Evolutionary conservation across 164 flowering plant species (phyloP), one percentile per base, ranked within the genome.

Genomic region (Amborella trichopoda): DNA sequence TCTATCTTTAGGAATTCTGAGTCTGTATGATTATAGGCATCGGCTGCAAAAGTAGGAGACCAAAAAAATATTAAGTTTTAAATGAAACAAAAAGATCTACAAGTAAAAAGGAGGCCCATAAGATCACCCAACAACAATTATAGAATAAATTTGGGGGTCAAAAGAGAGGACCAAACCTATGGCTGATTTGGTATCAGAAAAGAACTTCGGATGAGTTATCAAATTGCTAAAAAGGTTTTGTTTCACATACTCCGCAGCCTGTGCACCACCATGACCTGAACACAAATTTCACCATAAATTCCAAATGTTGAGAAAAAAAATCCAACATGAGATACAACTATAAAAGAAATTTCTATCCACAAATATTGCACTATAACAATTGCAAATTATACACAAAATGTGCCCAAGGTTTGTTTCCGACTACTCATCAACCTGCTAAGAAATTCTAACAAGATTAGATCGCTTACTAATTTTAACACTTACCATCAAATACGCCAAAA

Each of bases 401-500:
- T n/a, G n/a, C n/a, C n/a, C n/a, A n/a, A n/a, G n/a, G n/a, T n/a
- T n/a, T n/a, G 2, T 14, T 22, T 11, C 10, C 6, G 10, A 43
- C 46, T 11, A 20, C 14, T 11, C 6, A 43, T 14, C n/a, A n/a
- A n/a, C n/a, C n/a, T n/a, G n/a, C n/a, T n/a, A 22, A 25, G 28
- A 23, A 24, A 2, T 20, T 11, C 3, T 24, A 18, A 11, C 24
- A 6, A 24, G n/a, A 4, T 13, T 6, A 23, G 27, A 42, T 4
- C 46, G 24, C 24, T 21, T 2, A 21, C 26, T 4, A 16, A 4
- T 13, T 6, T 26, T 14, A 40, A 26, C 27, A 43, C 50, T 16
- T 52, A 90, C 98, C 98, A 72, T 91, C 98, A 67, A 91, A 91
- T 16, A 91, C 98, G 46, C 98, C 98, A 73, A 91, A 91, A 0